A percentile compares a stretch with the other conserved stretches of the same genome.
Conservation (phyloP, 495 filamentous ascomycete species). For the Neurospora cerealis region DNA sequence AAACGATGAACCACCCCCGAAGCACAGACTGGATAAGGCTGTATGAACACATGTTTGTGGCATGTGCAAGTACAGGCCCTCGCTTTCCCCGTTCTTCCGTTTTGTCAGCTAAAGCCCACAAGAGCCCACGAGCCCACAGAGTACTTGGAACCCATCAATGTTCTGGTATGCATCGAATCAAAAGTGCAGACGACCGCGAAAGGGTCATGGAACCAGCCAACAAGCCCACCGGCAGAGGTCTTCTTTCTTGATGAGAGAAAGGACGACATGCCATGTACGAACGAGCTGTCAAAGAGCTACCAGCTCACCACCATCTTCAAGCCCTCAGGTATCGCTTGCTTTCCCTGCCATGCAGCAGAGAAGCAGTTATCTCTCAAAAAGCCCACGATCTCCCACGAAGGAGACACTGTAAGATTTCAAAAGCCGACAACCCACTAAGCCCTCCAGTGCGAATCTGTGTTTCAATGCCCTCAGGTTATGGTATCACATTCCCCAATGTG, state of each 20-base stretch:
- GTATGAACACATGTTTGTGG: neutral
- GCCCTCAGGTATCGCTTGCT: slow-evolving; percentile 38
- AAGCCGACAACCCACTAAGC: slow-evolving; percentile 44
- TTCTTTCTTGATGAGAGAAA: slow-evolving; percentile 1
- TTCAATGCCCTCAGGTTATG: slow-evolving; percentile 27
- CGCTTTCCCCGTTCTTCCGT: neutral
- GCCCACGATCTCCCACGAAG: slow-evolving; percentile 30
- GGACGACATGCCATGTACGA: slow-evolving; percentile 10
- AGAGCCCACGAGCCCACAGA: slow-evolving; percentile 37
- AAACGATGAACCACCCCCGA: neutral
- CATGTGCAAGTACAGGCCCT: neutral
- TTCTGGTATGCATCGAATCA: neutral
- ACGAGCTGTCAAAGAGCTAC: slow-evolving; percentile 35
- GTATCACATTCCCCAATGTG: slow-evolving; percentile 23
- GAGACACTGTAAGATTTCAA: slow-evolving; percentile 28
- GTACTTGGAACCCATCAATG: slow-evolving; percentile 19
- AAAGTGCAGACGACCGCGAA: neutral
- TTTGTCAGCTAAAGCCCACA: slow-evolving; percentile 22
- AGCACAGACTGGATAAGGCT: neutral
- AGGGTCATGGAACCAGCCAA: slow-evolving; percentile 4
- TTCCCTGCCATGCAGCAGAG: slow-evolving; percentile 10
- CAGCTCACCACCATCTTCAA: slow-evolving; percentile 39
- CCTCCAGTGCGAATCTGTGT: slow-evolving; percentile 25
- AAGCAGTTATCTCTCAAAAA: slow-evolving; percentile 37
- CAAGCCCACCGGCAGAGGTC: slow-evolving; percentile 9